Evolutionary conservation across 1,139 yeast genomes (phyloP).

Genomic region (Yamadazyma oceani): DNA sequence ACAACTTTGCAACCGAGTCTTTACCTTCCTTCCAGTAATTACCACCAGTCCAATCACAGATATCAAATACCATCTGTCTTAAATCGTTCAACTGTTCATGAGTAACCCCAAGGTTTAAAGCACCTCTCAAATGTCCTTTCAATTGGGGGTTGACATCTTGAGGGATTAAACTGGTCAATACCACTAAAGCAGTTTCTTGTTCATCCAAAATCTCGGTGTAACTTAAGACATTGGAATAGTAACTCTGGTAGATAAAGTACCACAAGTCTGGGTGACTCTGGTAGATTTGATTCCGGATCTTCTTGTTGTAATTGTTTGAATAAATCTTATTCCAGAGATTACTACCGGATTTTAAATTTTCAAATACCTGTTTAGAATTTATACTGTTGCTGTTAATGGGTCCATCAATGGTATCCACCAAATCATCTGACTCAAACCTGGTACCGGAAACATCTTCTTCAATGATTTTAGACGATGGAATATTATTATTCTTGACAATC

Average conservation of each 20-base stretch:
- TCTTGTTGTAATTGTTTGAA: constrained; percentile 62
- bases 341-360: constrained; percentile 50
- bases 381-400: constrained; percentile 37
- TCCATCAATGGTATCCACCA: constrained; percentile 44
- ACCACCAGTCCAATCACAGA: constrained; percentile 76
- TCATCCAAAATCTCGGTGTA: constrained; percentile 62
- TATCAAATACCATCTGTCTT: constrained; percentile 60
- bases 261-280: constrained; percentile 85
- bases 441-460: constrained; percentile 46
- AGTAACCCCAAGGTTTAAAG: constrained; percentile 74
- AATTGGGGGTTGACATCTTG: constrained; percentile 95
- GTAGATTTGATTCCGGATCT: constrained; percentile 68
- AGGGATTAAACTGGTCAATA: constrained; percentile 80
- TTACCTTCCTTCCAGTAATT: constrained; percentile 53
- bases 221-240: constrained; percentile 76
- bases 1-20: constrained; percentile 57
- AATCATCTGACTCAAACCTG: constrained; percentile 21
- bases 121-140: constrained; percentile 88
- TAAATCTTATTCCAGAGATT: constrained; percentile 77
- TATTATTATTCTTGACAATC: constrained; percentile 35
- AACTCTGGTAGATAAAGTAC: constrained; percentile 68
- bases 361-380: constrained; percentile 26
- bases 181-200: constrained; percentile 73
- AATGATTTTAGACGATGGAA: constrained; percentile 38
- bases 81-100: constrained; percentile 60